A percentile compares a stretch with the other conserved stretches of the same genome.
Conservation (phyloP, 2,329 filamentous ascomycete species). For the Phymatotrichopsis omnivora region DNA sequence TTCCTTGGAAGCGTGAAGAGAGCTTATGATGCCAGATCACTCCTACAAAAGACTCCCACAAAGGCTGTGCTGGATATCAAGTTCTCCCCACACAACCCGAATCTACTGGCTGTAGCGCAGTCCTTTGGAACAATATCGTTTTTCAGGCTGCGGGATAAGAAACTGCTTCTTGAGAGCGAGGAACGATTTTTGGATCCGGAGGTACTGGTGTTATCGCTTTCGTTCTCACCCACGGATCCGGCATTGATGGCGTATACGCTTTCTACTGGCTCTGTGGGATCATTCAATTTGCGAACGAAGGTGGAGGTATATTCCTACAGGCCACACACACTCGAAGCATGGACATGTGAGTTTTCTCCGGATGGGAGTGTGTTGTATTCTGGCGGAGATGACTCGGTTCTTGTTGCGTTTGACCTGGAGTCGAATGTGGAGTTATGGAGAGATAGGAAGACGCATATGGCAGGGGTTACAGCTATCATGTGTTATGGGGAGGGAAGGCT, state of each 20-base stretch:
- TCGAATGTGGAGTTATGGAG: constrained; percentile 14
- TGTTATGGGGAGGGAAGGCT: constrained; percentile 51
- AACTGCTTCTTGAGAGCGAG: constrained; percentile 2
- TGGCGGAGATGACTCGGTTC: constrained; percentile 64
- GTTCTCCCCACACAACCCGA: constrained; percentile 52
- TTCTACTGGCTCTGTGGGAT: constrained; percentile 53
- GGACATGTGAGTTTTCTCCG: constrained; percentile 56
- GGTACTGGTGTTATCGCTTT: constrained; percentile 59
- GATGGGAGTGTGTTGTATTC: constrained; percentile 41
- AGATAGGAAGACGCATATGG: constrained; percentile 51
- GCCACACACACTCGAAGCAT: constrained; percentile 54
- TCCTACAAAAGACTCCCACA: constrained; percentile 17
- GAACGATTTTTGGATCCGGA: constrained; percentile 45
- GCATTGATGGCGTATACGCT: constrained; percentile 59
- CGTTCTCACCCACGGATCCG: constrained; percentile 54
- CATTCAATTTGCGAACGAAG: constrained; percentile 43
- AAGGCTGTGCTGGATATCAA: constrained; percentile 78
- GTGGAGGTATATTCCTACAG: constrained; percentile 30
- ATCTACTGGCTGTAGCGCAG: constrained; percentile 61
- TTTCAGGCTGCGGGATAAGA: constrained; percentile 42
- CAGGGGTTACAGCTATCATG: constrained; percentile 79
- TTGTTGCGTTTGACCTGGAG: constrained; percentile 42
- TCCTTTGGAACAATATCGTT: constrained; percentile 63
- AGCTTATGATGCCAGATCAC: constrained; percentile 1
- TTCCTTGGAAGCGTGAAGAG: too few relatives aligned